Base-by-base conservation (phyloP, 176 grass and related monocot species). In the Alopecurus myosuroides region DNA sequence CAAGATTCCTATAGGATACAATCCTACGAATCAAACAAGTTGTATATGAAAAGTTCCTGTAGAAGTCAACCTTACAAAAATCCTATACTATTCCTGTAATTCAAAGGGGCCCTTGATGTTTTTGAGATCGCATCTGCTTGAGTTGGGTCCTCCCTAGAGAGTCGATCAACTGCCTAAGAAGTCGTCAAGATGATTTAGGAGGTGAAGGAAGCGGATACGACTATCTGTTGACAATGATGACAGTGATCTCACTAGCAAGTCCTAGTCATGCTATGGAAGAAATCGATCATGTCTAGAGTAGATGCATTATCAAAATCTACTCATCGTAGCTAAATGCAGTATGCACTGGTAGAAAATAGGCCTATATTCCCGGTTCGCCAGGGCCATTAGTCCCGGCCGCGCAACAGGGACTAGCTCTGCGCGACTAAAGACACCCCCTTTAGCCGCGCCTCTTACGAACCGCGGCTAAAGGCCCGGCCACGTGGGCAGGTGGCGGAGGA, bases 171-270 rank as follows among this genome's bases (percentile, higher is more conserved):
- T 1, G 89, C 91, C 15, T 98, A 93, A 91, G 89, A 95, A 60
- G 93, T 98, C 35, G 89, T 98, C 17, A 98, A 98, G 77, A 94
- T 98, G 91, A 95, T 98, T 82, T 93, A 98, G 74, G 96, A 98
- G 81, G 96, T 95, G 74, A 98, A 98, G 85, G 96, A 92, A 79
- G 81, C 85, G 5, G 91, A 98, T 76, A 60, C 87, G 1, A 34
- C 35, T n/a, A n/a, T n/a, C n/a, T n/a, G 89, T 73, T 0, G 91
- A 97, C 28, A 86, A 98, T 48, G 96, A 95, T 40, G 96, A 91
- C 81, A 5, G 93, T 63, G 91, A 93, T 82, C 83, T 90, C 28
- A 81, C 82, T 69, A 88, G 93, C 30, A 88, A 86, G 71, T 95
- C 93, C 31, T 95, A 95, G 81, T 75, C 77, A 29, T 74, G 57